Base-by-base conservation (phyloP, 495 filamentous ascomycete species). In the Antarctomyces pellizariae region DNA sequence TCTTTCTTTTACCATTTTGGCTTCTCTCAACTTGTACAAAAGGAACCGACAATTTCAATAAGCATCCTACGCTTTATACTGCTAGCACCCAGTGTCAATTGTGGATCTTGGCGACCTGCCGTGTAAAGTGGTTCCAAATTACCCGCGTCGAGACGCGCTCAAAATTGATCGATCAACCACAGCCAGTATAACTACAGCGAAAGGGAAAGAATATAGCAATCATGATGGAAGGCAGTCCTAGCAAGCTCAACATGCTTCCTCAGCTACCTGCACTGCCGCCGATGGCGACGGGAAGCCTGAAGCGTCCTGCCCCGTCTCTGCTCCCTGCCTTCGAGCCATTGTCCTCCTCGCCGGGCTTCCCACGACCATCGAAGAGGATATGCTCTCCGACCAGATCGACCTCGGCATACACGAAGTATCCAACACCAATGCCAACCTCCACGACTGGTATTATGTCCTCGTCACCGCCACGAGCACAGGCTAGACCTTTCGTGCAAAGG, bases 271-370 rank as follows among this genome's bases (percentile, higher is more conserved):
- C 24, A 22, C 38, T 59, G 24, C 51, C 62, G 43, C 50, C 57
- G 27, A 50, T 54, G 8, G 60, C 64, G 25, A n/a, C n/a, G n/a
- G n/a, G n/a, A n/a, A 67, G 76, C 36, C 48, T 69, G 30, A 89
- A 89, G 56, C 71, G 79, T 49, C 66, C 75, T 22, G 73, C 73
- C 34, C 61, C 75, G 10, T 65, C 79, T 30, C 49, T 97, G 25
- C 65, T 95, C 19, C 86, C 86, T 32, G 72, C 86, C 4, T 92
- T 95, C 49, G 86, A 97, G 52, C 86, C 80, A 17, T 58, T 75
- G 30, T 84, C 76, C 26, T 89, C 82, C 7, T 91, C 84, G 16
- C 86, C 83, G 14, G 66, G 57, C 32, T 63, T 84, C 31, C 78
- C 80, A 36, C 62, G 74, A 21, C 66, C 75, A 8, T 53, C 57